phyloP scores from a whole-genome alignment of 2,329 filamentous ascomycete species.

The Aspergillus ruber region DNA sequence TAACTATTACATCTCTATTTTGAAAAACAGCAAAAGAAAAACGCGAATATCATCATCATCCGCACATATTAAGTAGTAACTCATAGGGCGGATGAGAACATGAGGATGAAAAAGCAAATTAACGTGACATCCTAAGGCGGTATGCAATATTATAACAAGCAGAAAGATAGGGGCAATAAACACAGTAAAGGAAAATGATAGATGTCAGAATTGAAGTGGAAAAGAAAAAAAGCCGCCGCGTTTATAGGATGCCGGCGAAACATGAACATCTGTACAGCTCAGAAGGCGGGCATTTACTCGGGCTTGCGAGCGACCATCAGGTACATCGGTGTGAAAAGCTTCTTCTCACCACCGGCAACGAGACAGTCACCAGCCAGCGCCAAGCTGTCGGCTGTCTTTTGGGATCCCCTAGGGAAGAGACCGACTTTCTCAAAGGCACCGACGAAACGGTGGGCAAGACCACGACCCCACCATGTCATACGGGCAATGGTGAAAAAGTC shows the following conservation, averaged over 20 bases:
- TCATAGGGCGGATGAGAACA: conserved; percentile 9
- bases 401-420: conserved; percentile 73
- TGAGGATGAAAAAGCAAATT: conserved; percentile 5
- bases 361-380: conserved; percentile 75
- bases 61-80: conserved; percentile 12
- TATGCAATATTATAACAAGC: conserved; percentile 13
- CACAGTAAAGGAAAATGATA: background rate
- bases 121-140: conserved; percentile 12
- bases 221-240: conserved; percentile 12
- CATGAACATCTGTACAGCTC: conserved; percentile 9
- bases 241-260: conserved; percentile 9
- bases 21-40: background rate
- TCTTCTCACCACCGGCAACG: conserved; percentile 76
- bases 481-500: conserved; percentile 79
- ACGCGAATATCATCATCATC: conserved; percentile 12
- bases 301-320: conserved; percentile 92
- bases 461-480: conserved; percentile 80
- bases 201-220: background rate
- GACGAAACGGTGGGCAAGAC: conserved; percentile 67
- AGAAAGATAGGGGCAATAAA: conserved; percentile 5
- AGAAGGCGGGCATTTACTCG: conserved; percentile 22
- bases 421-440: conserved; percentile 68
- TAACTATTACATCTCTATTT: conserved; percentile 5
- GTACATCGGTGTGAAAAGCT: conserved; percentile 99
- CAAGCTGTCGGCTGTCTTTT: conserved; percentile 90